phyloP scores from a whole-genome alignment of 2,329 filamentous ascomycete species.

The Penicillium sp. region DNA sequence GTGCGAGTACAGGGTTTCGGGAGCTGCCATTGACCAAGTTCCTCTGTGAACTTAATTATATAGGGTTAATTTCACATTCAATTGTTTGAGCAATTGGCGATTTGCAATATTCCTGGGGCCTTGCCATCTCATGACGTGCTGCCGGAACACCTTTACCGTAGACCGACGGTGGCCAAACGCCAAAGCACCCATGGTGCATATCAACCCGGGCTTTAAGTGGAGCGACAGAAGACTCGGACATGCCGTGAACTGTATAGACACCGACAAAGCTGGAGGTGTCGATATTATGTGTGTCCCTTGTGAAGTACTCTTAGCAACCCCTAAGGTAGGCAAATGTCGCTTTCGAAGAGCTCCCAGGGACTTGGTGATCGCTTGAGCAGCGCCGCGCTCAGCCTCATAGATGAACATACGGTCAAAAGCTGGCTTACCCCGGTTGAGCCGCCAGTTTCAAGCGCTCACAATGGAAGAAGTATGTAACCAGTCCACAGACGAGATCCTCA shows the following conservation, averaged over 20 bases:
- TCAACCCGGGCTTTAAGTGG: background rate
- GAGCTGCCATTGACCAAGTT: slow-evolving; percentile 37
- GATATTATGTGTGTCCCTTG: too few species aligned
- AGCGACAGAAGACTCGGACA: too few species aligned
- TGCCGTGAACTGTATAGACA: too few species aligned
- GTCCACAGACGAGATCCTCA: too few species aligned
- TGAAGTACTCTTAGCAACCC: too few species aligned
- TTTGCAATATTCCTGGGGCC: background rate
- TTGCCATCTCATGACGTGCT: background rate
- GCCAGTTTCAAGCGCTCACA: too few species aligned
- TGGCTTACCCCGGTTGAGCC: too few species aligned
- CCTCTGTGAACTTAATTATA: slow-evolving; percentile 22
- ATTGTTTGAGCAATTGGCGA: background rate
- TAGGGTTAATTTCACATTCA: slow-evolving; percentile 4
- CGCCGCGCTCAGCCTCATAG: background rate
- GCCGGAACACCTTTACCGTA: background rate
- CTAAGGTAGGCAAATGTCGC: too few species aligned
- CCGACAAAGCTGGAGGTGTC: too few species aligned
- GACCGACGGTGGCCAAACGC: too few species aligned
- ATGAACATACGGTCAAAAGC: background rate
- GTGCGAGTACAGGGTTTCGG: slow-evolving; percentile 33
- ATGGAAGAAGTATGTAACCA: too few species aligned
- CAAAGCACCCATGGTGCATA: background rate
- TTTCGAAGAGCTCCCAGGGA: too few species aligned
- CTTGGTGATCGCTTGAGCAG: background rate